Evolutionary conservation across 331 rosid genomes (phyloP).

Genomic region (Pyracantha coccinea): DNA sequence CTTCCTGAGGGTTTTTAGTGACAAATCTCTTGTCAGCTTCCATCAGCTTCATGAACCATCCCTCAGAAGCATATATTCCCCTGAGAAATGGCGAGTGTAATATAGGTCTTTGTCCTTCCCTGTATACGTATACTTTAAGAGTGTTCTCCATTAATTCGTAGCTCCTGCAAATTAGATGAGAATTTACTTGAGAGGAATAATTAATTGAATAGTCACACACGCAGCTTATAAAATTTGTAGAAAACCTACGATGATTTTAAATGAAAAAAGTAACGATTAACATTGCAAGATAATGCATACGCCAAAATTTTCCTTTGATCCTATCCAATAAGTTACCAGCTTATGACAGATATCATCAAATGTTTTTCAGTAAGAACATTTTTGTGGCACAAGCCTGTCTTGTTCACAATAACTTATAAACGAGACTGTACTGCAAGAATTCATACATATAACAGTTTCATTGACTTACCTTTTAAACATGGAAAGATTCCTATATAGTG

Average conservation of each 20-base stretch:
- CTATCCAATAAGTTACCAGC: background rate
- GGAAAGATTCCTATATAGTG: slow-evolving; percentile 70
- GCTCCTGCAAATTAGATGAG: slow-evolving; percentile 46
- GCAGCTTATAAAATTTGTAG: background rate
- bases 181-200: background rate
- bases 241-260: background rate
- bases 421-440: background rate
- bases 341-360: background rate
- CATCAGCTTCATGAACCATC: slow-evolving; percentile 88
- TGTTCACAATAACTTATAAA: background rate
- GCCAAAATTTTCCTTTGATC: background rate
- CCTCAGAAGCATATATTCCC: slow-evolving; percentile 97
- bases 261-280: background rate
- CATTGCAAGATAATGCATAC: background rate
- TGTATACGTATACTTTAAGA: slow-evolving; percentile 73
- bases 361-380: background rate
- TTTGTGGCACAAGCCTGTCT: background rate
- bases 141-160: slow-evolving; percentile 83
- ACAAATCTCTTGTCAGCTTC: slow-evolving; percentile 64
- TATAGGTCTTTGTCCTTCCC: slow-evolving; percentile 73
- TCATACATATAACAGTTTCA: background rate
- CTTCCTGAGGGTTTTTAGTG: slow-evolving; percentile 50
- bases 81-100: slow-evolving; percentile 67
- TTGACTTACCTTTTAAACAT: slow-evolving; percentile 59
- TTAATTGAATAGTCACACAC: background rate